These are phyloP conservation scores for Leccinum holopus DNA, from an alignment of 1,284 basidiomycete species.

Conservation along the genomic window DNA sequence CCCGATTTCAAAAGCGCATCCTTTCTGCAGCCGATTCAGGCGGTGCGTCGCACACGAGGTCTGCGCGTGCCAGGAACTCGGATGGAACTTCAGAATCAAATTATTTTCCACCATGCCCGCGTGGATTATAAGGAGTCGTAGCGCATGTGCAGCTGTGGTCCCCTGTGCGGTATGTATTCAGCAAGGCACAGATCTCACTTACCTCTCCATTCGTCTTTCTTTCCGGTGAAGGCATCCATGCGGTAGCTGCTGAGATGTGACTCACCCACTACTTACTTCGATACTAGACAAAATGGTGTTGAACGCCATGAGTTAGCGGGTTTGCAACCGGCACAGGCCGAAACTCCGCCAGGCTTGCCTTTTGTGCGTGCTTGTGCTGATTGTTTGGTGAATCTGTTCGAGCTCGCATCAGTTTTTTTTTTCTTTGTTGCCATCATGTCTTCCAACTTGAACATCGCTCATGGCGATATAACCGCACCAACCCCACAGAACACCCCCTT, in stretches of 20 bases:
- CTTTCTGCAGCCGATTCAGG: not conserved
- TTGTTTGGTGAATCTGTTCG: constrained; percentile 23
- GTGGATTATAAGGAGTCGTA: not conserved
- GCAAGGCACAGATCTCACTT: not conserved
- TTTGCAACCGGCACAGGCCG: constrained; percentile 28
- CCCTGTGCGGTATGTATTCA: not conserved
- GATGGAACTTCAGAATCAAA: not conserved
- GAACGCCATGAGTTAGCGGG: not conserved
- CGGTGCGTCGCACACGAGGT: constrained; percentile 2
- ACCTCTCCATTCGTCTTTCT: not conserved
- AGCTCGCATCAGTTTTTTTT: constrained; percentile 20
- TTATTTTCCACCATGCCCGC: not conserved
- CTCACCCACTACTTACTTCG: not conserved
- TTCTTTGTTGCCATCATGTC: constrained; percentile 43
- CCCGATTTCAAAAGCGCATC: not conserved
- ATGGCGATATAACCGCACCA: constrained; percentile 57
- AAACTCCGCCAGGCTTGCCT: constrained; percentile 33
- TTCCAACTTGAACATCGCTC: constrained; percentile 46
- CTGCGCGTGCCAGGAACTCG: not conserved
- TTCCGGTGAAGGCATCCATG: not conserved
- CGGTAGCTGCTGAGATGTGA: not conserved
- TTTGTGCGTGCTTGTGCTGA: constrained; percentile 27
- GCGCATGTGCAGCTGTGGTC: not conserved
- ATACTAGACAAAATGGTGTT: too few relatives aligned
- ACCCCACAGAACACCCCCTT: constrained; percentile 84